Percentiles rank a stretch among this genome's conserved stretches.
Conservation (phyloP, 2,329 filamentous ascomycete genomes). For the Bipolaris zeicola region DNA sequence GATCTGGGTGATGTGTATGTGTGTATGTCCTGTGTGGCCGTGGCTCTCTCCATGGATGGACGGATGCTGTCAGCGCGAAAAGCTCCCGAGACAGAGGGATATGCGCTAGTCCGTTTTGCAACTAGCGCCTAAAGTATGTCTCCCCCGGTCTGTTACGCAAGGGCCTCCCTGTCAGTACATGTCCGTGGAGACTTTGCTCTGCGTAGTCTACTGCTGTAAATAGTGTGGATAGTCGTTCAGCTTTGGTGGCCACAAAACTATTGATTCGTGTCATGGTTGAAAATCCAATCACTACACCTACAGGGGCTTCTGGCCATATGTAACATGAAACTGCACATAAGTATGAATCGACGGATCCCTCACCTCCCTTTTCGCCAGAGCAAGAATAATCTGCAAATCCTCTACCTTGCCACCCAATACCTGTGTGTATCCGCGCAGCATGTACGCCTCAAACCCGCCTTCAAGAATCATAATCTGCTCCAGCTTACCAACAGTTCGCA, state of each 20-base stretch:
- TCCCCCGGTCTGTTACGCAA: neutral
- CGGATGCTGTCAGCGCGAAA: neutral
- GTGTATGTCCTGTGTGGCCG: neutral
- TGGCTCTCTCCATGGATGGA: neutral
- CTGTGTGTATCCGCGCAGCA: constrained; percentile 32
- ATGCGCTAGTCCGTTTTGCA: neutral
- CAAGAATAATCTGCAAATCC: constrained; percentile 26
- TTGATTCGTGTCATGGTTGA: too few relatives aligned
- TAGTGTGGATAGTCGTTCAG: too few relatives aligned
- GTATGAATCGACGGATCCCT: constrained; percentile 29
- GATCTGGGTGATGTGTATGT: neutral
- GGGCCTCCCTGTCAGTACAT: neutral
- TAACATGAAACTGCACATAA: constrained; percentile 32
- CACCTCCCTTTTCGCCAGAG: constrained; percentile 27
- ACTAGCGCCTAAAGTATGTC: neutral
- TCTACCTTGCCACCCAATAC: constrained; percentile 19
- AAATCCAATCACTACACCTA: neutral
- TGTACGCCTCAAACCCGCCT: constrained; percentile 32
- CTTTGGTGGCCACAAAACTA: too few relatives aligned
- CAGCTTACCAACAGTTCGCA: constrained; percentile 24
- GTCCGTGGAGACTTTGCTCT: neutral
- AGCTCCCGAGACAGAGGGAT: neutral
- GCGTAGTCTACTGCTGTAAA: neutral
- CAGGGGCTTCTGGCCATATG: constrained; percentile 27
- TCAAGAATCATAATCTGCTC: constrained; percentile 34